A percentile compares a stretch with the other conserved stretches of the same genome.
Conservation (phyloP, 345 rosid genomes). For the Adansonia digitata region DNA sequence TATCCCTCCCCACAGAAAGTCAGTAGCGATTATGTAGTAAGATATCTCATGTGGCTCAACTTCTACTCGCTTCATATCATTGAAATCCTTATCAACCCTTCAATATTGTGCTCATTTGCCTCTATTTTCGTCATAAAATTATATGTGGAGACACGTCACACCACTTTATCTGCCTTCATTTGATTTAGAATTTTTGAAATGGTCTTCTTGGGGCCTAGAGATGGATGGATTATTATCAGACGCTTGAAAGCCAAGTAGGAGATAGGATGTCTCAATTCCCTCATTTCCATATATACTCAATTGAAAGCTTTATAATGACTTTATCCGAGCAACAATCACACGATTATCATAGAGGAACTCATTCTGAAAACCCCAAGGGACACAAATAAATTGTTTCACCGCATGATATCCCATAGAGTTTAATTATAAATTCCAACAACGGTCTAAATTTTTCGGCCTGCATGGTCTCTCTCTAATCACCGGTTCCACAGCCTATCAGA, state of each 20-base stretch:
- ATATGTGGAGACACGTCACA: constrained; percentile 75
- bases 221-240: constrained; percentile 69
- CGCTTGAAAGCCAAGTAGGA: constrained; percentile 77
- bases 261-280: constrained; percentile 66
- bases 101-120: constrained; percentile 75
- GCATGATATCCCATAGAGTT: constrained; percentile 65
- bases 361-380: constrained; percentile 79
- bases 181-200: constrained; percentile 68
- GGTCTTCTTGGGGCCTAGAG: constrained; percentile 55
- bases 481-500: constrained; percentile 86
- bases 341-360: constrained; percentile 88
- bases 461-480: constrained; percentile 86
- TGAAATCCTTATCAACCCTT: constrained; percentile 51
- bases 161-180: constrained; percentile 84
- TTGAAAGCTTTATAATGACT: constrained; percentile 62
- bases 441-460: constrained; percentile 70
- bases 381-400: constrained; percentile 64
- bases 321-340: constrained; percentile 80
- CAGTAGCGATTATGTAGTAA: constrained; percentile 75
- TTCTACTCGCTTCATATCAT: constrained; percentile 50
- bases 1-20: constrained; percentile 72
- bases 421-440: constrained; percentile 75
- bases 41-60: constrained; percentile 81
- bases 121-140: constrained; percentile 88
- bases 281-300: constrained; percentile 87